Evolutionary conservation across 495 filamentous ascomycete species (phyloP).

Genomic region (Penicillium tannophilum): DNA sequence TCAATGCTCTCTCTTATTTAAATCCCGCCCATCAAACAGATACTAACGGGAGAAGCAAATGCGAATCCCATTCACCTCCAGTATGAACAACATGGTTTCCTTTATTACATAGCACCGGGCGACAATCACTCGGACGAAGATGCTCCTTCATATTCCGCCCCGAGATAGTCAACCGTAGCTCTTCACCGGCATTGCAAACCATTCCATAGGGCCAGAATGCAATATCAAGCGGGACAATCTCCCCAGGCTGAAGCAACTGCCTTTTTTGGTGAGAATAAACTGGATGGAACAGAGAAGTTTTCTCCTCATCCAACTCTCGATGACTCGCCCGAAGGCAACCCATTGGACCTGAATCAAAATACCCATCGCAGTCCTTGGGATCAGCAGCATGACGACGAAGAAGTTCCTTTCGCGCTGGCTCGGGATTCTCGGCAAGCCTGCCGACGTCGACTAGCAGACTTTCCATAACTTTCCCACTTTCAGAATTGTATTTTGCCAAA

Average conservation of each 20-base stretch:
- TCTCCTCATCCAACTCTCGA: background rate
- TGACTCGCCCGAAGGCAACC: background rate
- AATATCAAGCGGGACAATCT: slow-evolving; percentile 2
- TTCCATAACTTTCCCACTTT: background rate
- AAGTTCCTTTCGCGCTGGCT: background rate
- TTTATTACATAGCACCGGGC: background rate
- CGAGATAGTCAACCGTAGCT: background rate
- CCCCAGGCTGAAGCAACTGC: background rate
- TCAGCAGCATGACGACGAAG: background rate
- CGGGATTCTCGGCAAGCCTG: background rate
- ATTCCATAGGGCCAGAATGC: slow-evolving; percentile 2
- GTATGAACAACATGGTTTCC: background rate
- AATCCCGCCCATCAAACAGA: no score
- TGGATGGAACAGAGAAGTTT: background rate
- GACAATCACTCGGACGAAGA: background rate
- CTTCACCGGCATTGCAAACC: background rate
- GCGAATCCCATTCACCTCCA: background rate
- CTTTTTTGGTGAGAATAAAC: background rate
- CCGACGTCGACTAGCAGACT: background rate
- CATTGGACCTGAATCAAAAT: background rate
- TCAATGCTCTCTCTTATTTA: no score
- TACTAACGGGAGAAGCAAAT: background rate
- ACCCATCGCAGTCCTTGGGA: background rate
- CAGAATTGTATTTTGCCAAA: background rate
- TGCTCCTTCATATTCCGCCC: background rate